A percentile compares a stretch with the other conserved stretches of the same genome.
Conservation (phyloP, 139 green algal species). For the Medakamo hakoo region DNA sequence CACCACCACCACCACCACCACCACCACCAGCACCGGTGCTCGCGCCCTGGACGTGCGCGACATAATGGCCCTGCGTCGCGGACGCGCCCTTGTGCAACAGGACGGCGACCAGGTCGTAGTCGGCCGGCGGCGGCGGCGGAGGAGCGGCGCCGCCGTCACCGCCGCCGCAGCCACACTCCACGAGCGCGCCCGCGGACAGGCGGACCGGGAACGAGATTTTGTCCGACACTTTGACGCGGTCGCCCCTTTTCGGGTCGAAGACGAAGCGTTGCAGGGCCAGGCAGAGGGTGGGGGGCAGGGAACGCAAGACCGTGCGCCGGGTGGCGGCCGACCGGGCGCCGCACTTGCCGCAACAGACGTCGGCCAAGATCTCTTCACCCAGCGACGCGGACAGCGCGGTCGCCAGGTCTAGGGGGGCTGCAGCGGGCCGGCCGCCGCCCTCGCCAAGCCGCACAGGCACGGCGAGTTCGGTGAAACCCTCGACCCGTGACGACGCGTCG, state of each 20-base stretch:
- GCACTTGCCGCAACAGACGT: constrained; percentile 66
- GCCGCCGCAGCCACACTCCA: background rate
- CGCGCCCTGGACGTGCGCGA: constrained; percentile 15
- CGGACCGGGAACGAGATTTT: background rate
- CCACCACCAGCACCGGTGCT: constrained; percentile 4
- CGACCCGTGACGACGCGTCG: constrained; percentile 14
- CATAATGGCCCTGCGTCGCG: constrained; percentile 1
- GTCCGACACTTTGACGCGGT: background rate
- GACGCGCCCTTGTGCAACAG: background rate
- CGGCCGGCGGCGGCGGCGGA: background rate
- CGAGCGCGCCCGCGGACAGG: background rate
- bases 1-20: too few species aligned
- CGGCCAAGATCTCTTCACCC: constrained; percentile 42
- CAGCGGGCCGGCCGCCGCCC: too few species aligned
- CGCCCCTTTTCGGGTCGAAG: constrained; percentile 37
- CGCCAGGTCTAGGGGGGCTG: too few species aligned
- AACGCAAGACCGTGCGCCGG: constrained; percentile 39
- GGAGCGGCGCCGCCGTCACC: too few species aligned
- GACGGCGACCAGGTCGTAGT: background rate
- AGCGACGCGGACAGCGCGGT: constrained; percentile 30
- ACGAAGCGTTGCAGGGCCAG: constrained; percentile 82
- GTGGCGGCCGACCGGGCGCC: constrained; percentile 46
- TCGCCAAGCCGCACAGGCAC: constrained; percentile 44
- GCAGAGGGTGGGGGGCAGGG: constrained; percentile 62
- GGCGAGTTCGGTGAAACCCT: constrained; percentile 75